Base-by-base conservation (phyloP, 306 rosid genomes). In the Trifolium fragiferum region DNA sequence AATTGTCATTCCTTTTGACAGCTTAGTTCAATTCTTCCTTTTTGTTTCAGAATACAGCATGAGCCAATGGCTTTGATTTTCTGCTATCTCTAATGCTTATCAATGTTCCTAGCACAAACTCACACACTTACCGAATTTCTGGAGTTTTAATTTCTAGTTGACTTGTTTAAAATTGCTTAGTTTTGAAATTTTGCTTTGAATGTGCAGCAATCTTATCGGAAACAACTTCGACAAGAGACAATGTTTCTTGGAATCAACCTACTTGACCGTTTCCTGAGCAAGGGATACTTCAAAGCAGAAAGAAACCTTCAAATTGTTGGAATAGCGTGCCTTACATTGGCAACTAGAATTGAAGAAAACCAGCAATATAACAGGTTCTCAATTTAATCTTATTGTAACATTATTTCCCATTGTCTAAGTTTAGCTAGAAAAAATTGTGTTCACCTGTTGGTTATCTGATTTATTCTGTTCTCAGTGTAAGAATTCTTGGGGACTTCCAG, bases 281-380 rank as follows among this genome's bases (percentile, higher is more conserved):
- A 84, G 85, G 98, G 98, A 78, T 88, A 82, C 86, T 91, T 94
- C 86, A 81, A 83, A 76, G 70, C 68, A 74, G 81, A 70, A 78
- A 75, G 77, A 63, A 74, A 19, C 74, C 90, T 94, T 84, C 93
- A 91, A 76, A 86, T 86, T 68, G 90, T 82, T 68, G 98, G 96
- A 74, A 82, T 94, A 72, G 95, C 98, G 46, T 88, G 96, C 76
- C 85, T 94, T 32, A 85, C 95, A 12, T 76, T 94, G 83, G 97
- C 98, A 67, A 81, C 86, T 63, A 88, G 98, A 81, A 84, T 94
- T 8, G 98, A 94, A 88, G 98, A 94, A 84, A 94, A 91, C 69
- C 98, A 94, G 78, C 93, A 87, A 37, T 49, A 57, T 68, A 94
- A 85, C 86, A 77, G 97, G 98, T 91, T 75, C 49, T 33, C 16